Evolutionary conservation across 2,329 filamentous ascomycete species (phyloP), one percentile per base, ranked within the genome.

Genomic region (Diaporthe helianthi): DNA sequence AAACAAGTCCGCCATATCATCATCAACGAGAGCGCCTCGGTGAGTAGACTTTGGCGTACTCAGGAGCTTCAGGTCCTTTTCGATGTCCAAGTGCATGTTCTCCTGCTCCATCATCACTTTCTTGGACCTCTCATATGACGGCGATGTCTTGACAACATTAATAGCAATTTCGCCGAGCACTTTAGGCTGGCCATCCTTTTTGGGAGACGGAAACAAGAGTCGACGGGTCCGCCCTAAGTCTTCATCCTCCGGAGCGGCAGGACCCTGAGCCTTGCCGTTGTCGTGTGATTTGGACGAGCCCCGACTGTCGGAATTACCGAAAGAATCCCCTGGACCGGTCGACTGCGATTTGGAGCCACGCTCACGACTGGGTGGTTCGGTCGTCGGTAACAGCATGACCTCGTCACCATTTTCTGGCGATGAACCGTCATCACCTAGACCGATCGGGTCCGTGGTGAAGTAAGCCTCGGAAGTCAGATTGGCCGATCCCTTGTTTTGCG

Each of bases 161-260:
- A 85, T 80, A 17, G 83, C 79, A 49, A 88, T 77, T 74, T 90
- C 87, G 60, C 86, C 85, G 2, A 93, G 82, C 26, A 87, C 85
- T 76, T 89, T 93, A 1, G 85, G 80, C 54, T 87, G 83, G 44
- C 86, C 87, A 36, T 89, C 86, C 73, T 91, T 91, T 52, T 89
- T 85, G 2, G 92, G 92, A 0, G 92, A 94, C 1, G 93, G 91
- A 75, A 96, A 96, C 1, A 96, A 83, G 2, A 94, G 79, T 69
- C 93, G 85, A 71, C 91, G 86, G 0, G 91, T 94, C 64, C 77
- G 80, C 41, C 86, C 87, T 61, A 86, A 80, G 41, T 85, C 83
- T 63, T 83, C 74, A 49, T 86, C 82, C 41, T 85, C 84, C 7
- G 87, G 73, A 33, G 84, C 80, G 41, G 90, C 87, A 19, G 88